phyloP scores from a whole-genome alignment of 768 basidiomycete species.

The Termitomyces sp. region DNA sequence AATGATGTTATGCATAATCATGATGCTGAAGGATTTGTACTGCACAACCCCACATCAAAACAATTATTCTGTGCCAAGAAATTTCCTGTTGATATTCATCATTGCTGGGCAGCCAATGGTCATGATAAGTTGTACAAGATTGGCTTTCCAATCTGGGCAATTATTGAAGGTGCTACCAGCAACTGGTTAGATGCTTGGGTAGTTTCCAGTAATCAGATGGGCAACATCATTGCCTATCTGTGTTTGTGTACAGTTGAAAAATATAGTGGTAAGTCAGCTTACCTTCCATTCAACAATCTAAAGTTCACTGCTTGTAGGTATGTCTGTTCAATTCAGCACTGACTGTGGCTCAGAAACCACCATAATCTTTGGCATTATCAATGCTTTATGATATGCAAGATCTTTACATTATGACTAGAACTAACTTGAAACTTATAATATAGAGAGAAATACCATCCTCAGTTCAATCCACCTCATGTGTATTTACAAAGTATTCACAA shows the following conservation, averaged over 20 bases:
- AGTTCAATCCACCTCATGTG: conserved; percentile 21
- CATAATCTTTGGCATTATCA: conserved; percentile 17
- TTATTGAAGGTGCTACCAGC: conserved; percentile 4
- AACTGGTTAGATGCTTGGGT: conserved; percentile 8
- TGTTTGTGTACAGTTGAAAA: conserved; percentile 23
- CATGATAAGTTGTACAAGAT: conserved; percentile 35
- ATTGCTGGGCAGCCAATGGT: conserved; percentile 2
- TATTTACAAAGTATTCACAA: conserved; percentile 27
- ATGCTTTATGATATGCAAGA: not conserved
- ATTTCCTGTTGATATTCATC: not conserved
- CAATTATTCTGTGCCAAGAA: not conserved
- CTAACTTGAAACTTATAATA: not conserved
- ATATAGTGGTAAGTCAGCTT: conserved; percentile 18
- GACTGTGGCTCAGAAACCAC: conserved; percentile 33
- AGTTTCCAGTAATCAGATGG: conserved; percentile 5
- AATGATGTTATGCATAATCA: not conserved
- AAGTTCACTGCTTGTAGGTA: not conserved
- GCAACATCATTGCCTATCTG: conserved; percentile 10
- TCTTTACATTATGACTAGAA: not conserved
- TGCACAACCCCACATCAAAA: too few species aligned
- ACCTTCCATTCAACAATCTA: not conserved
- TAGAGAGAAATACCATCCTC: conserved; percentile 22
- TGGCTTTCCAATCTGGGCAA: conserved; percentile 31
- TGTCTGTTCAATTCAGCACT: conserved; percentile 13
- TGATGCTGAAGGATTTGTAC: not conserved